Evolutionary conservation across 2,329 filamentous ascomycete species (phyloP).

Genomic region (Pseudogymnoascus sp.): DNA sequence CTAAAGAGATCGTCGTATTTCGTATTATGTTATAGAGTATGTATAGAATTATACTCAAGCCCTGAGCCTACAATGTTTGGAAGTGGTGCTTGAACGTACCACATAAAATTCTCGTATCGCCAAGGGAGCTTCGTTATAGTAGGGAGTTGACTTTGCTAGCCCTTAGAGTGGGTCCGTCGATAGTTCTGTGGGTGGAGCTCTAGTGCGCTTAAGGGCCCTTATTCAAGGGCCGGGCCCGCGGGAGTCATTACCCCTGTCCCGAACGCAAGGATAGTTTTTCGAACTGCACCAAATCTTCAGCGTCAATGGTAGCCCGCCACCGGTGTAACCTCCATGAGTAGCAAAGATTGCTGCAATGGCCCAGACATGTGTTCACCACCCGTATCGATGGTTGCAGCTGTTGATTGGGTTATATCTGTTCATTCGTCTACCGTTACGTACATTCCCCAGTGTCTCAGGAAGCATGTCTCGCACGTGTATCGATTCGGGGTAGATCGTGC

Average conservation of each 20-base stretch:
- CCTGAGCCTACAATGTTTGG: not conserved
- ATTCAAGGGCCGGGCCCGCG: not conserved
- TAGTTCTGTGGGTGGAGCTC: not conserved
- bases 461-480: conserved; percentile 16
- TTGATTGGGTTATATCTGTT: not conserved
- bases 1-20: not conserved
- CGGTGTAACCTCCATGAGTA: conserved; percentile 23
- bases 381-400: not conserved
- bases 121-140: not conserved
- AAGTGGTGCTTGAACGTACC: not conserved
- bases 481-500: conserved; percentile 10
- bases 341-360: not conserved
- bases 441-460: conserved; percentile 4
- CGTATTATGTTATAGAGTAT: not conserved
- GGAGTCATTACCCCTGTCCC: not conserved
- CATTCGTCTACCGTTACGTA: conserved; percentile 8
- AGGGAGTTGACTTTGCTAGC: not conserved
- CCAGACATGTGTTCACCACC: not conserved
- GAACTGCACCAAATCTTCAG: conserved; percentile 23
- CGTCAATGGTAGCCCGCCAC: conserved; percentile 29
- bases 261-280: not conserved
- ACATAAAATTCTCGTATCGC: not conserved
- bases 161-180: not conserved
- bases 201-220: not conserved
- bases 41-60: not conserved